Percentiles rank a stretch among this genome's conserved stretches.
These are phyloP conservation scores for Daedalea quercina DNA, from an alignment of 768 basidiomycete species.

Conservation along the genomic window DNA sequence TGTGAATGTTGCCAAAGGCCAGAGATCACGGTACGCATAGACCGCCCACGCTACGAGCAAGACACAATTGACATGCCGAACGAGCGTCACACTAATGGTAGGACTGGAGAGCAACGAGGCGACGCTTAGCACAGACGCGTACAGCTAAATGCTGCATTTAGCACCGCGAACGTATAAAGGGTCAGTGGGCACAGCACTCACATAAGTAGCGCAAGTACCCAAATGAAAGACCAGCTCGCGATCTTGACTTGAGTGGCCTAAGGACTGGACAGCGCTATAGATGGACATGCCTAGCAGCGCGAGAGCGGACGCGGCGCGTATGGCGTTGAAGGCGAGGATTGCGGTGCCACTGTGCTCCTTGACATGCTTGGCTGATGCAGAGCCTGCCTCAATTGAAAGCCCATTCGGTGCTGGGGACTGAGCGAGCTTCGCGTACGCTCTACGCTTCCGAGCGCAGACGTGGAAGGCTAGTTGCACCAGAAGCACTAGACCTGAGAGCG, in stretches of 20 bases:
- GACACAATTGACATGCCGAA: constrained; percentile 27
- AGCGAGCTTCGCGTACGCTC: not conserved
- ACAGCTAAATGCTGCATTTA: constrained; percentile 20
- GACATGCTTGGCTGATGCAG: not conserved
- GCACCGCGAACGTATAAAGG: not conserved
- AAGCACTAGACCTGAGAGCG: not conserved
- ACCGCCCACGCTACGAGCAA: constrained; percentile 26
- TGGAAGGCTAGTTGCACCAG: not conserved
- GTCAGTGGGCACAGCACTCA: constrained; percentile 3
- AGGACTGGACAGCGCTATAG: constrained; percentile 18
- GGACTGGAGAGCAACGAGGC: constrained; percentile 21
- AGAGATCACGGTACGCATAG: constrained; percentile 32
- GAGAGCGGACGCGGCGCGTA: constrained; percentile 23
- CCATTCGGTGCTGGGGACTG: not conserved
- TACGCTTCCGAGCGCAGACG: not conserved
- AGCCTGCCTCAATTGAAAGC: not conserved
- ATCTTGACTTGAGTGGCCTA: constrained; percentile 16
- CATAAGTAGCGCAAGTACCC: constrained; percentile 13
- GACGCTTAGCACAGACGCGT: constrained; percentile 27
- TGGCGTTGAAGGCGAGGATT: constrained; percentile 27
- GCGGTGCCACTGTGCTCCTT: constrained; percentile 22
- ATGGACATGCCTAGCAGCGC: constrained; percentile 29
- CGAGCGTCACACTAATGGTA: constrained; percentile 16
- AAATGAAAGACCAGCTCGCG: constrained; percentile 29
- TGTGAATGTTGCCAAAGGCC: constrained; percentile 31